Evolutionary conservation across 306 rosid genomes (phyloP).

Genomic region (Chamaecrista fasciculata): DNA sequence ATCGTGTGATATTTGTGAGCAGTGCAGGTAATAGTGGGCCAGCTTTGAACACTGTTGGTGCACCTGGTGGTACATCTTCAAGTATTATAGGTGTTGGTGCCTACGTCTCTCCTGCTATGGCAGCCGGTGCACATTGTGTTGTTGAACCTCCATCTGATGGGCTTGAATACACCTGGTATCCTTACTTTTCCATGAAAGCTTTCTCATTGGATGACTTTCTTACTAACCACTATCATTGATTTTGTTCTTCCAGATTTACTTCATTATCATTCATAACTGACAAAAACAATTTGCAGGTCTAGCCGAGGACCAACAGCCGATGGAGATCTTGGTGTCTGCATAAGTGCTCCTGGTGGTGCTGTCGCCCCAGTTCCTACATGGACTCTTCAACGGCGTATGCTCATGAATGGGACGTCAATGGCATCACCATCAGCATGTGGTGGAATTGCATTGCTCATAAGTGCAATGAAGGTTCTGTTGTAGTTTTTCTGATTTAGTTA

Average conservation of each 20-base stretch:
- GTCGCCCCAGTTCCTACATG: slow-evolving; percentile 99
- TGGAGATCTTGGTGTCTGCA: slow-evolving; percentile 90
- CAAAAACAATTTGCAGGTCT: slow-evolving; percentile 64
- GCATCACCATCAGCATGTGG: slow-evolving; percentile 99
- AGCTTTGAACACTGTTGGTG: slow-evolving; percentile 95
- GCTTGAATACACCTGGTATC: slow-evolving; percentile 95
- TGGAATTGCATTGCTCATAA: slow-evolving; percentile 83
- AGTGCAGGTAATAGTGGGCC: slow-evolving; percentile 99
- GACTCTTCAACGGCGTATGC: slow-evolving; percentile 98
- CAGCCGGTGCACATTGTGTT: slow-evolving; percentile 95
- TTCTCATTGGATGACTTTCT: slow-evolving; percentile 1
- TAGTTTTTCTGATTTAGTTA: slow-evolving; percentile 28
- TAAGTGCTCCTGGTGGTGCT: slow-evolving; percentile 99
- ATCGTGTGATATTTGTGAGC: slow-evolving; percentile 82
- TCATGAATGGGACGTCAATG: slow-evolving; percentile 99
- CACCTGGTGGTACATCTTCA: slow-evolving; percentile 98
- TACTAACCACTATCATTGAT: slow-evolving; percentile 9
- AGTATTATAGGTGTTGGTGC: slow-evolving; percentile 96
- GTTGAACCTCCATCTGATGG: slow-evolving; percentile 94
- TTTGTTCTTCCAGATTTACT: slow-evolving; percentile 17
- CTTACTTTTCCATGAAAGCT: slow-evolving; percentile 25
- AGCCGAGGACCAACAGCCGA: slow-evolving; percentile 99
- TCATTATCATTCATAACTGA: slow-evolving; percentile 20
- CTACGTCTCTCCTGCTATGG: slow-evolving; percentile 96
- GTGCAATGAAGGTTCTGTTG: slow-evolving; percentile 87